A percentile compares a stretch with the other conserved stretches of the same genome.
Conservation (phyloP, 805 yeast species). For the Ogataea siamensis region DNA sequence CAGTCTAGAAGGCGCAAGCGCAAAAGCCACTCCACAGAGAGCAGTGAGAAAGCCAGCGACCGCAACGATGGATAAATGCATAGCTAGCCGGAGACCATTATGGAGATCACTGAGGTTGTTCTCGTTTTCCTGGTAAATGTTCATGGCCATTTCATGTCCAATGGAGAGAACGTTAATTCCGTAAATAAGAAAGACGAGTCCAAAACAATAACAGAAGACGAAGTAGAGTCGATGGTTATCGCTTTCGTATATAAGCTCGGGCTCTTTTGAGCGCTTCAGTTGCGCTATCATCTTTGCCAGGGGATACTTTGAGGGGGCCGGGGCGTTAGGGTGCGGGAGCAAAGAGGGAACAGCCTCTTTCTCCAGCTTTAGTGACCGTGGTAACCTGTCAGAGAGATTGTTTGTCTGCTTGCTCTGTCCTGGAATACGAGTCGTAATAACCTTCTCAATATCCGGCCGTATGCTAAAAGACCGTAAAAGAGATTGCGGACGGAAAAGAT, state of each 20-base stretch:
- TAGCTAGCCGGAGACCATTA: constrained; percentile 22
- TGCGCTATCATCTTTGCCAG: constrained; percentile 62
- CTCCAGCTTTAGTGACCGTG: constrained; percentile 57
- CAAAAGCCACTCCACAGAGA: constrained; percentile 38
- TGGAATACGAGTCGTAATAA: constrained; percentile 49
- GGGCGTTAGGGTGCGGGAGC: constrained; percentile 75
- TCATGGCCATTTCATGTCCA: constrained; percentile 29
- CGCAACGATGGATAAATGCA: constrained; percentile 35
- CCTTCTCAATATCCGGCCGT: constrained; percentile 14
- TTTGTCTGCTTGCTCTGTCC: constrained; percentile 49
- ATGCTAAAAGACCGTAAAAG: background rate
- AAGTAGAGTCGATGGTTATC: constrained; percentile 81
- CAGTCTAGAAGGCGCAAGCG: constrained; percentile 64
- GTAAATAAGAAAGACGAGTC: constrained; percentile 67
- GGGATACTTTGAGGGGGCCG: constrained; percentile 60
- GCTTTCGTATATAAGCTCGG: constrained; percentile 77
- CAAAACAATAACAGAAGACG: constrained; percentile 63
- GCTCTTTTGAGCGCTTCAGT: constrained; percentile 49
- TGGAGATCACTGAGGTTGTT: constrained; percentile 28
- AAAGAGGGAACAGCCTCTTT: constrained; percentile 65
- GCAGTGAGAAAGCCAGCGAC: constrained; percentile 43
- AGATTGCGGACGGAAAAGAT: background rate
- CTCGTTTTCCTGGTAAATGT: constrained; percentile 32
- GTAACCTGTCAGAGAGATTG: constrained; percentile 56
- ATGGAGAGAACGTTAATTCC: constrained; percentile 46